Conservation (phyloP, 164 flowering plant species). For the Nelumbo lutea region DNA sequence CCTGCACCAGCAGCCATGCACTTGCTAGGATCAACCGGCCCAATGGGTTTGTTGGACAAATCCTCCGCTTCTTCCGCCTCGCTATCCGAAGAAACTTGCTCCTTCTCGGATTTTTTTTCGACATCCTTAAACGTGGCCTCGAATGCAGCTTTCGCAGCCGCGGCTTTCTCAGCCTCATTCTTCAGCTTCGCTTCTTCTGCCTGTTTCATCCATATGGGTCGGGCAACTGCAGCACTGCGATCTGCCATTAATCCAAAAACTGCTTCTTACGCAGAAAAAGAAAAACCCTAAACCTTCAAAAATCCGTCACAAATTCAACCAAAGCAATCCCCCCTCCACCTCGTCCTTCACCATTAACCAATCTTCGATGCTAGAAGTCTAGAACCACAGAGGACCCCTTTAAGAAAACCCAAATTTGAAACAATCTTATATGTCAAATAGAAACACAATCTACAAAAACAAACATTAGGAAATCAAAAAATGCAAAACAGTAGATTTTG, state of each 20-base stretch:
- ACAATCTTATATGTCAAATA: not conserved
- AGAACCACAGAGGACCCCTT: not conserved
- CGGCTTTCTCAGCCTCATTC: slow-evolving; percentile 87
- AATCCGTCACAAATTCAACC: not conserved
- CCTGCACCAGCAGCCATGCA: slow-evolving; percentile 94
- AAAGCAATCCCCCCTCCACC: not conserved
- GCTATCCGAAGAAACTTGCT: slow-evolving; percentile 46
- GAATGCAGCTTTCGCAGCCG: slow-evolving; percentile 97
- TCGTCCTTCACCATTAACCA: not conserved
- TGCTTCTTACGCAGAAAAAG: not conserved
- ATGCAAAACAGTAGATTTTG: not conserved
- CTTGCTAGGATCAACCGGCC: slow-evolving; percentile 80
- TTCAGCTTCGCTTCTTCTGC: slow-evolving; percentile 95
- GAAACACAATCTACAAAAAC: not conserved
- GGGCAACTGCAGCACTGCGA: slow-evolving; percentile 33
- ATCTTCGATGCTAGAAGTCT: not conserved
- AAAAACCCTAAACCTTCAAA: slow-evolving; percentile 2
- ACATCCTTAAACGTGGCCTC: slow-evolving; percentile 91
- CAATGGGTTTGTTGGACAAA: slow-evolving; percentile 59
- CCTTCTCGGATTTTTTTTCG: slow-evolving; percentile 29
- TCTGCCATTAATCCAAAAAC: slow-evolving; percentile 42
- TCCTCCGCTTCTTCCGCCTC: slow-evolving; percentile 63
- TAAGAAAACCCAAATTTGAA: not conserved
- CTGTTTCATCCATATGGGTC: slow-evolving; percentile 92
- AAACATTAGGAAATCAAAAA: not conserved